A percentile compares a stretch with the other conserved stretches of the same genome.
These are phyloP conservation scores for Mucor velutinosus DNA, from an alignment of 371 early-diverging fungal species.

Conservation along the genomic window DNA sequence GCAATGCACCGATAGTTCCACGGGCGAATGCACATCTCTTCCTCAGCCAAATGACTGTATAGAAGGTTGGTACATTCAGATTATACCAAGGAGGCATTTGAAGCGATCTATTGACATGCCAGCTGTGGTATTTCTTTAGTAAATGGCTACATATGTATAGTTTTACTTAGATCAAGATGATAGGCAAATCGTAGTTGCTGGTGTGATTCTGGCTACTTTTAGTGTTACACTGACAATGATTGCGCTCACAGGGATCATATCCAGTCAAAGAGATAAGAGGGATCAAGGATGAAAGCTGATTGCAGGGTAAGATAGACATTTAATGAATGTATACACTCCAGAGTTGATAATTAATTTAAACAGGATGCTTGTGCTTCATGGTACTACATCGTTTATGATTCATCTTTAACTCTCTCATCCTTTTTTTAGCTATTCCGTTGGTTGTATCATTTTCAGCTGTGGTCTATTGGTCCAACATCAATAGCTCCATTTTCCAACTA, in stretches of 20 bases:
- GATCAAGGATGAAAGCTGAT: slow-evolving; percentile 38
- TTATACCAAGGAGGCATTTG: not conserved
- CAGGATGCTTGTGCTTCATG: slow-evolving; percentile 36
- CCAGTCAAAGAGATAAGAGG: slow-evolving; percentile 28
- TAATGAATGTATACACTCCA: not conserved
- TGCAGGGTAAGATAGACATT: slow-evolving; percentile 22
- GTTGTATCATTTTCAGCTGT: slow-evolving; percentile 28
- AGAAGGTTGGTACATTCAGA: slow-evolving; percentile 15
- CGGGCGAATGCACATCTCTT: slow-evolving; percentile 37
- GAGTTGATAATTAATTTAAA: not conserved
- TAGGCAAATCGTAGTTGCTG: slow-evolving; percentile 33
- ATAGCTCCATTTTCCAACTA: slow-evolving; percentile 18
- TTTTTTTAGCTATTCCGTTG: slow-evolving; percentile 29
- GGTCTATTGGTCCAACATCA: slow-evolving; percentile 23
- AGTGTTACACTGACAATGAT: slow-evolving; percentile 29
- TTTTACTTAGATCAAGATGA: not conserved
- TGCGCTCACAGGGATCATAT: slow-evolving; percentile 31
- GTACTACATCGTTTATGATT: slow-evolving; percentile 14
- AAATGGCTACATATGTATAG: not conserved
- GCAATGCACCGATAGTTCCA: slow-evolving; percentile 6
- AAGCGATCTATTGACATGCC: not conserved
- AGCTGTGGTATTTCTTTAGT: slow-evolving; percentile 13
- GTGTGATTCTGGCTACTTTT: slow-evolving; percentile 33
- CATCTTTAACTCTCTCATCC: not conserved
- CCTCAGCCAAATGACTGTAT: slow-evolving; percentile 31